Conservation (phyloP, 768 basidiomycete species). For the Xanthoconium purpureum region DNA sequence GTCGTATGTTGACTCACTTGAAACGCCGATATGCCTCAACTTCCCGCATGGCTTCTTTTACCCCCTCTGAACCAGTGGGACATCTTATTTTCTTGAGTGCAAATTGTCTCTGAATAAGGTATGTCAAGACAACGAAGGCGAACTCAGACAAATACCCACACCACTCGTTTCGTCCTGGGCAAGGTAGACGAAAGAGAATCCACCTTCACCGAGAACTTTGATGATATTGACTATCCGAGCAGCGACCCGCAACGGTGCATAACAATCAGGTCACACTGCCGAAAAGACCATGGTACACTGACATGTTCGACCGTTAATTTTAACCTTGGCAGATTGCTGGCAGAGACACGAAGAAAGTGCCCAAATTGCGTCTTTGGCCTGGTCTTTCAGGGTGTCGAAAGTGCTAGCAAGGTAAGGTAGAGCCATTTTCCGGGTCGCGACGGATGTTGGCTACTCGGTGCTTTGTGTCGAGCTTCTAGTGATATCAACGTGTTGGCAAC, state of each 20-base stretch:
- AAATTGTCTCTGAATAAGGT: constrained; percentile 66
- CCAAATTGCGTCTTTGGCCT: constrained; percentile 79
- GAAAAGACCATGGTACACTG: constrained; percentile 34
- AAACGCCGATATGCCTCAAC: constrained; percentile 94
- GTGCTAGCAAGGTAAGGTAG: constrained; percentile 36
- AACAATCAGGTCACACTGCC: constrained; percentile 1
- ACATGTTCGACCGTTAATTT: constrained; percentile 96
- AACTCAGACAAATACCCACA: constrained; percentile 40
- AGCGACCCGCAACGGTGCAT: neutral
- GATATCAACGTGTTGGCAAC: neutral
- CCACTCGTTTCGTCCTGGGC: constrained; percentile 85
- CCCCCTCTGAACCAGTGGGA: constrained; percentile 82
- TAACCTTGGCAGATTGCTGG: constrained; percentile 79
- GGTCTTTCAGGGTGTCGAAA: constrained; percentile 62
- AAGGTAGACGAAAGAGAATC: constrained; percentile 88
- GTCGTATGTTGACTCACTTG: constrained; percentile 52
- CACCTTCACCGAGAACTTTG: constrained; percentile 93
- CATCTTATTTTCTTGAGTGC: constrained; percentile 97
- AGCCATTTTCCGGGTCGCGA: constrained; percentile 24
- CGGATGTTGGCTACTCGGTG: neutral
- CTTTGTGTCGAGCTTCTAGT: neutral
- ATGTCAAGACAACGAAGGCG: neutral
- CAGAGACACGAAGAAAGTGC: constrained; percentile 80
- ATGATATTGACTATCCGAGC: constrained; percentile 70
- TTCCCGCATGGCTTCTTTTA: constrained; percentile 86